Evolutionary conservation across 306 rosid species (phyloP), one percentile per base, ranked within the genome.

Genomic region (Bauhinia variegata): DNA sequence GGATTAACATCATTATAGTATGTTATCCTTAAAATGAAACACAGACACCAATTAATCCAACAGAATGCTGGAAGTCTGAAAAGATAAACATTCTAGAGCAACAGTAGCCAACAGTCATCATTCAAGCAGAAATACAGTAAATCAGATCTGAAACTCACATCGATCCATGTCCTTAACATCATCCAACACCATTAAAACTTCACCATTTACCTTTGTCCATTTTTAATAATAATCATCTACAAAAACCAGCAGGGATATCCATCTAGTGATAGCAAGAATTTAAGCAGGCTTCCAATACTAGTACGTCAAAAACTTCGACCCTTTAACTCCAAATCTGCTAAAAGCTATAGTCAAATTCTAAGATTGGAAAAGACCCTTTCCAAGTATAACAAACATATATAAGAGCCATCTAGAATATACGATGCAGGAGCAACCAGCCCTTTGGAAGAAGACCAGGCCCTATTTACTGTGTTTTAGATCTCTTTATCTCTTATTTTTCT

Each of bases 241-340:
- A 47, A 51, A 52, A 54, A 54, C 55, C 33, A 41, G 2, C 47
- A 54, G 61, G 44, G 44, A 39, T 15, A 62, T 31, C 64, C 72
- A 77, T 33, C 34, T 36, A 51, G 43, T 5, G 58, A 63, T 17
- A 13, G 54, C 37, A 23, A 46, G 23, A 36, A 23, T 11, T 38
- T 33, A 23, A 31, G 9, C 44, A n/a, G 46, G 63, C 10, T 28
- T 33, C 9, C 48, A 69, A 17, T 15, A 60, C 37, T 14, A 12
- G 51, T 46, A 53, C 12, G 67, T 63, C 62, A 50, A 56, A n/a
- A 49, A 56, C 14, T 70, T 19, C n/a, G n/a, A n/a, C n/a, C n/a
- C n/a, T n/a, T n/a, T n/a, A n/a, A n/a, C n/a, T n/a, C n/a, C n/a
- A n/a, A n/a, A n/a, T n/a, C n/a, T n/a, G n/a, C n/a, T n/a, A n/a